Evolutionary conservation across 768 basidiomycete species (phyloP), one percentile per base, ranked within the genome.

Genomic region (Lactarius hatsudake): DNA sequence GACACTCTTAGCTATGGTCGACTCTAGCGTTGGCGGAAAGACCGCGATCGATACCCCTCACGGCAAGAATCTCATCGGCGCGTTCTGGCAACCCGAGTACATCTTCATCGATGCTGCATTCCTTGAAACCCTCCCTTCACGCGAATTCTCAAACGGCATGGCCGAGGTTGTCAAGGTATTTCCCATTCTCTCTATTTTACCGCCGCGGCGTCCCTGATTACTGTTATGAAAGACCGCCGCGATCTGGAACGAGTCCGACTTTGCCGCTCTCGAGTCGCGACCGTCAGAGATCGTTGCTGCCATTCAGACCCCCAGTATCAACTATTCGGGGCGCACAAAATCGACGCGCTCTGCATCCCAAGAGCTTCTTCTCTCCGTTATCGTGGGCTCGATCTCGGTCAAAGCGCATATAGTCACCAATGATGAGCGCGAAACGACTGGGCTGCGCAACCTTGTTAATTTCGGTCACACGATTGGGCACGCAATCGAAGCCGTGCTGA

Each of bases 81-180:
- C 96, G 5, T 99, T 98, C 82, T 95, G 94, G 93, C 96, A 98
- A 78, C 97, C 97, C 0, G 87, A 91, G 72, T 98, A 90, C 81
- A 90, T 98, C 75, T 99, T 99, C 79, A 96, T 98, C 71, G 97
- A 99, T 75, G 90, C 93, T 30, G 91, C 96, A 1, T 96, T 97
- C 82, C 85, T 99, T 64, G 93, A 95, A 74, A 95, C 93, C 1
- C 87, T 99, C 2, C 96, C 96, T 0, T 78, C 87, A 38, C 83
- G 96, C 62, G 97, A 98, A 76, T 94, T 98, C 69, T 91, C 93
- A n/a, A 98, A 98, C 73, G 96, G 97, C 43, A 96, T 99, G 91
- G 96, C 97, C 0, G 96, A 99, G 76, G 90, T 98, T 3, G 88
- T 98, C 75, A 99, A 99, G 86, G 95, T 93, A 36, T 55, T 60